These are phyloP conservation scores for Wickerhamiella azyma DNA, from an alignment of 805 yeast species.

Conservation along the genomic window DNA sequence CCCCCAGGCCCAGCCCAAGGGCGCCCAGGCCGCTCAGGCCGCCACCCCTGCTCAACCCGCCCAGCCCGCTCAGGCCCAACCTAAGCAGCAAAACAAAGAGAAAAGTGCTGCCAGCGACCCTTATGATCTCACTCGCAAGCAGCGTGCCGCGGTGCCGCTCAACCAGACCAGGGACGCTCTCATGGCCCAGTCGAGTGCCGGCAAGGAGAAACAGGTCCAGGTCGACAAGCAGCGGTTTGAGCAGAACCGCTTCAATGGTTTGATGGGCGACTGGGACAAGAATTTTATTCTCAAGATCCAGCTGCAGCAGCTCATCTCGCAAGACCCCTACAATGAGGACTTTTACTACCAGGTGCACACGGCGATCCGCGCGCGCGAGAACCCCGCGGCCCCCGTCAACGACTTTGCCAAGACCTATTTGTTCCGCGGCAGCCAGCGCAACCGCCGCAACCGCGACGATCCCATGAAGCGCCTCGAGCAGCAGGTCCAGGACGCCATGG, in stretches of 20 bases:
- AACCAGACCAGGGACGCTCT: slow-evolving; percentile 1
- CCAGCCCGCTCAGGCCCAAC: background rate
- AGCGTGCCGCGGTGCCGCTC: background rate
- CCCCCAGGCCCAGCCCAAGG: background rate
- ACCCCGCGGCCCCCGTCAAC: slow-evolving; percentile 44
- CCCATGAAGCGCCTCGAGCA: slow-evolving; percentile 96
- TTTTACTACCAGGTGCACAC: slow-evolving; percentile 89
- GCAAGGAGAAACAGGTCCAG: slow-evolving; percentile 1
- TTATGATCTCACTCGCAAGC: slow-evolving; percentile 6
- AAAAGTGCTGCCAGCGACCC: background rate
- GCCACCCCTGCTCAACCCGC: background rate
- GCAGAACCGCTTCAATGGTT: slow-evolving; percentile 48
- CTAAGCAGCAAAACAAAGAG: background rate
- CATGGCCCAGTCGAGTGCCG: slow-evolving; percentile 5
- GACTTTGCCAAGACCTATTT: slow-evolving; percentile 86
- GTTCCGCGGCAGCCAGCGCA: slow-evolving; percentile 80
- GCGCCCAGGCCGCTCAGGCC: background rate
- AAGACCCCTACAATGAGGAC: slow-evolving; percentile 94
- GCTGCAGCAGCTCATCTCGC: slow-evolving; percentile 88
- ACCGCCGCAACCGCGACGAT: slow-evolving; percentile 41
- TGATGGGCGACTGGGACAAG: slow-evolving; percentile 95
- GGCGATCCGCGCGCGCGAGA: slow-evolving; percentile 44
- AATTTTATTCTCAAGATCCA: slow-evolving; percentile 91
- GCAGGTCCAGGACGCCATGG: slow-evolving; percentile 91
- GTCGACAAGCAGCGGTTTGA: slow-evolving; percentile 3